Percentiles rank a stretch among this genome's conserved stretches.
Evolutionary conservation across 2,329 filamentous ascomycete species (phyloP).

Genomic region (Zymoseptoria crescenta): DNA sequence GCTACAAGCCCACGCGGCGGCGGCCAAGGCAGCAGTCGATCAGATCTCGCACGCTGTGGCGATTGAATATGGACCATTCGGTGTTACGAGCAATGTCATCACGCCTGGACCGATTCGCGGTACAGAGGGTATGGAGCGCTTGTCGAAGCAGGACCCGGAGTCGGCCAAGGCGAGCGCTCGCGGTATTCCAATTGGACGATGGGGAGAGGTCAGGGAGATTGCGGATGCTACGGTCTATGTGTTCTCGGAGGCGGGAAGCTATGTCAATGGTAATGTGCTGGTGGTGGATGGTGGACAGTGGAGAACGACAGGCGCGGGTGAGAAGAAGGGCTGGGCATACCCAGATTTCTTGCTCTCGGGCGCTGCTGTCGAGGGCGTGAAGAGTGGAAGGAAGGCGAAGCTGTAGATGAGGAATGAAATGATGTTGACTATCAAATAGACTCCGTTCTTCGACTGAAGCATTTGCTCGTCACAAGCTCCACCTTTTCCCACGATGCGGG

Average conservation of each 20-base stretch:
- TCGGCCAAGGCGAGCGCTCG: constrained; percentile 26
- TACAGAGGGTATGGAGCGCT: constrained; percentile 57
- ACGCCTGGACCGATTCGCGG: constrained; percentile 77
- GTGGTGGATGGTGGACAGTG: constrained; percentile 56
- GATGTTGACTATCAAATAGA: background rate
- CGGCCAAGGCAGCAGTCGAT: constrained; percentile 87
- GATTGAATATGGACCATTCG: constrained; percentile 82
- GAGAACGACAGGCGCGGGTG: constrained; percentile 33
- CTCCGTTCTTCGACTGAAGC: background rate
- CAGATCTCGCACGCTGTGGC: constrained; percentile 70
- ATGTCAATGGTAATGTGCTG: constrained; percentile 73
- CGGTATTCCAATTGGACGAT: constrained; percentile 63
- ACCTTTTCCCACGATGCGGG: background rate
- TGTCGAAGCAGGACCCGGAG: constrained; percentile 30
- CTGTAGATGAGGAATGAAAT: constrained; percentile 29
- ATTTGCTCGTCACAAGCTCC: background rate
- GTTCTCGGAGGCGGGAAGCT: constrained; percentile 78
- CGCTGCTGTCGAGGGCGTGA: constrained; percentile 48
- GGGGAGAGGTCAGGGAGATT: constrained; percentile 77
- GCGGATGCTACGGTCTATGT: constrained; percentile 86
- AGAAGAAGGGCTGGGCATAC: constrained; percentile 41
- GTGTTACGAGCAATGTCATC: constrained; percentile 81
- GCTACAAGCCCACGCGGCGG: constrained; percentile 80
- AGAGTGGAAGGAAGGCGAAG: constrained; percentile 49
- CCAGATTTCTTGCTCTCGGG: constrained; percentile 53